Evolutionary conservation across 352 stramenopile species (phyloP), one percentile per base, ranked within the genome.

Genomic region (Pythium volutum): DNA sequence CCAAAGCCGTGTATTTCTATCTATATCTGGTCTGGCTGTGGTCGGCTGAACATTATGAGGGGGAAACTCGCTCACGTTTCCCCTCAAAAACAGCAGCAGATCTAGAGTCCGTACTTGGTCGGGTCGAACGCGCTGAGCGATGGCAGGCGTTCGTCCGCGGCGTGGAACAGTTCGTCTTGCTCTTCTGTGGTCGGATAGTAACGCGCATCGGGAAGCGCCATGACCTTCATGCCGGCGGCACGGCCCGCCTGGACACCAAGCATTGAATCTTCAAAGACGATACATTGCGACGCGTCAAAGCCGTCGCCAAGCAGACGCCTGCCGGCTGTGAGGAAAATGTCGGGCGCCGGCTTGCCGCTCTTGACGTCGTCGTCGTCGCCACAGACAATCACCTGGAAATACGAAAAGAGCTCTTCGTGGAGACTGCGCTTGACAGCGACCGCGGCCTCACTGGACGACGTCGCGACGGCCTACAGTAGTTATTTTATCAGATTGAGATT

Each of bases 181-280:
- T 87, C 77, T 0, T 64, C 63, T 18, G 70, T 59, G 5, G 81
- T 73, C 14, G 64, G 69, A 55, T 91, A 82, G 57, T 90, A 85
- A 41, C 84, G 79, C 10, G 79, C 56, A 55, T 94, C 84, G 0
- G 82, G 84, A 34, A 94, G 70, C 26, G 81, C 82, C 41, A 94
- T 77, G 16, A 75, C 82, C 62, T 84, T 73, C 84, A 92, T 92
- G 7, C 56, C 72, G 2, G 84, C 84, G 2, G 71, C 70, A 16
- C 88, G 88, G 0, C 76, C 82, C 5, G 82, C 82, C 25, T 71
- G 72, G 20, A 90, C 81, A 23, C 84, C 84, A 29, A 81, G 76
- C 16, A 86, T 66, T 33, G 84, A 91, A 70, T 93, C 84, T 49
- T 93, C 84, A 50, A 92, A 89, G 53, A 91, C 79, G 55, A 91